A percentile compares a stretch with the other conserved stretches of the same genome.
phyloP scores from a whole-genome alignment of 2,329 filamentous ascomycete species.

The Ophiocordyceps camponoti-rufipedis region DNA sequence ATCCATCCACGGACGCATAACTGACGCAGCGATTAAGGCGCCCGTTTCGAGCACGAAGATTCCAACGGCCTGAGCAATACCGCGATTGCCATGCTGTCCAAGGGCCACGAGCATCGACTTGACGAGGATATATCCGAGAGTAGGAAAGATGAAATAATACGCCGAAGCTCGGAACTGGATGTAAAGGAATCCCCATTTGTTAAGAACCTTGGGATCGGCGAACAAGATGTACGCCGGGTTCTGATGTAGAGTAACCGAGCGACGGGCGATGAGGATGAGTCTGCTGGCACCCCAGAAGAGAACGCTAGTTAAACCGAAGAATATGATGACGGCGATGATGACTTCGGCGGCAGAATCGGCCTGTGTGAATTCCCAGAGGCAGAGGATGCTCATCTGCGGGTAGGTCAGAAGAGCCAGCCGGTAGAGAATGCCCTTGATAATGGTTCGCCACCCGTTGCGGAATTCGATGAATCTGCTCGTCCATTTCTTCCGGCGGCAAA shows the following conservation, averaged over 20 bases:
- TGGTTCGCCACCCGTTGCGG: constrained; percentile 82
- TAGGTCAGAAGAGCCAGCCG: constrained; percentile 79
- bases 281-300: constrained; percentile 78
- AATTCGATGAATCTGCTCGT: constrained; percentile 85
- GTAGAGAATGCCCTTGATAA: constrained; percentile 87
- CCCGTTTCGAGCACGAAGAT: constrained; percentile 68
- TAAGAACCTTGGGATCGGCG: constrained; percentile 76
- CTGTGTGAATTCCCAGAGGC: constrained; percentile 82
- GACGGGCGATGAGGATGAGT: constrained; percentile 74
- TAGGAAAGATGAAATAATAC: constrained; percentile 83
- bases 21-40: constrained; percentile 58
- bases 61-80: constrained; percentile 60
- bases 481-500: constrained; percentile 53
- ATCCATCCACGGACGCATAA: constrained; percentile 93
- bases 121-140: constrained; percentile 58
- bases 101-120: constrained; percentile 84
- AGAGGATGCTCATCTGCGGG: constrained; percentile 77
- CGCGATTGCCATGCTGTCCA: constrained; percentile 41
- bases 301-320: constrained; percentile 60
- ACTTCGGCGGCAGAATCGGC: constrained; percentile 74
- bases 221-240: constrained; percentile 95
- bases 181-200: constrained; percentile 97
- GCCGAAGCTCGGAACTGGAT: constrained; percentile 91
- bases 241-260: constrained; percentile 79
- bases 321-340: constrained; percentile 74